Evolutionary conservation across 2,329 filamentous ascomycete genomes (phyloP), one percentile per base, ranked within the genome.

Genomic region (Cordyceps tenuipes): DNA sequence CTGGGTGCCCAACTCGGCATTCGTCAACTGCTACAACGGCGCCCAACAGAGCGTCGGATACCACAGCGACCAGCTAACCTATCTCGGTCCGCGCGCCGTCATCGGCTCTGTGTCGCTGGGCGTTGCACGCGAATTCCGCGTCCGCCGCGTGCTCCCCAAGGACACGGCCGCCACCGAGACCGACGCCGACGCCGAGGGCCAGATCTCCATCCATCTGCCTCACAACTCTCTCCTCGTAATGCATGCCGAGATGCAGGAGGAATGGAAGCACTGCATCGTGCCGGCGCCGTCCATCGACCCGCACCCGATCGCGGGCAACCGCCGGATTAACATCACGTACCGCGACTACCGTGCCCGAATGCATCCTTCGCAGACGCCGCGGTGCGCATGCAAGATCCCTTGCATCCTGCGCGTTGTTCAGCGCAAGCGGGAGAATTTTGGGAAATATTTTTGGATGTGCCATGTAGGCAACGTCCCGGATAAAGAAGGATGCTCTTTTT

Each of bases 211-310:
- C 48, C 91, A 97, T 66, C 83, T 97, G 0, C 93, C 93, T 0
- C 94, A 97, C 72, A 97, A 97, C 71, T 95, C 90, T 0, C 81
- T 97, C 0, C 80, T 99, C 0, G 80, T 97, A 10, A 97, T 99
- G 94, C 92, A 97, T 68, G 92, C 93, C 0, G 91, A 96, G 70
- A 97, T 96, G 90, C 93, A 97, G 69, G 93, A 97, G 69, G 87
- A 89, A 69, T 97, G 91, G 91, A 97, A 97, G 72, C 94, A 99
- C 72, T 83, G 84, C 65, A 89, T 99, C 48, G 79, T 85, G 0
- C 89, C 91, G 0, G 86, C 89, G 0, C 79, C 81, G 53, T 84
- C 86, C 4, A 89, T 97, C 61, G 88, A 91, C 63, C 90, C 91
- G 1, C 94, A 99, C 71, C 90, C 92, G 0, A 71, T 96, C 1